These are phyloP conservation scores for Lophium mytilinum DNA, from an alignment of 495 filamentous ascomycete genomes.

Conservation along the genomic window DNA sequence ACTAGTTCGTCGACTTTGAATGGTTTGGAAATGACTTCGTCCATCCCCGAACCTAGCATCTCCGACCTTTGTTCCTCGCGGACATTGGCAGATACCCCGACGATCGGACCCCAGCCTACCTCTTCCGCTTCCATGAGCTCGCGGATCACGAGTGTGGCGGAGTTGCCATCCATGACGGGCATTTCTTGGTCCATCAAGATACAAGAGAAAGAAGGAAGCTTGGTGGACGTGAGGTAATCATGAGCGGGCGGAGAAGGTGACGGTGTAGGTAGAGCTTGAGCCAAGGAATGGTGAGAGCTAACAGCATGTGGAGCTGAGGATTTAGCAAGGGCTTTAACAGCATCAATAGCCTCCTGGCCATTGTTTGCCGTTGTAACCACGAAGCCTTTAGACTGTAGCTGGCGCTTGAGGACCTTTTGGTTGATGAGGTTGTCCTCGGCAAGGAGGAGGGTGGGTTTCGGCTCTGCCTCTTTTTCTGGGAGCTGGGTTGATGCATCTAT, in stretches of 20 bases:
- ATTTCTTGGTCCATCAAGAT: slow-evolving; percentile 29
- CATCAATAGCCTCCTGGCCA: slow-evolving; percentile 23
- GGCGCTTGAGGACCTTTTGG: slow-evolving; percentile 20
- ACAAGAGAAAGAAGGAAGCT: slow-evolving; percentile 15
- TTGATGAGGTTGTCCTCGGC: slow-evolving; percentile 27
- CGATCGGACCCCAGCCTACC: slow-evolving; percentile 14
- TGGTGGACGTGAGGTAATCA: not conserved
- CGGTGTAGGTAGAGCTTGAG: no score
- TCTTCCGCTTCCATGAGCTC: slow-evolving; percentile 11
- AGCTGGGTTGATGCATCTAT: not conserved
- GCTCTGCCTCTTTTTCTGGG: not conserved
- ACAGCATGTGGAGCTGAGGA: no score
- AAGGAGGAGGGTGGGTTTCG: slow-evolving; percentile 5
- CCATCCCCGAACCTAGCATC: slow-evolving; percentile 23
- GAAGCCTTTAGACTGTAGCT: slow-evolving; percentile 20
- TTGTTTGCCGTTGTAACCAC: slow-evolving; percentile 21
- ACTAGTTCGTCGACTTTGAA: slow-evolving; percentile 27
- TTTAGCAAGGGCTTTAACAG: slow-evolving; percentile 7
- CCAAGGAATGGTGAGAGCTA: no score
- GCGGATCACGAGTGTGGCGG: slow-evolving; percentile 17
- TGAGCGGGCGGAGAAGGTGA: not conserved
- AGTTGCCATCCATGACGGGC: slow-evolving; percentile 22
- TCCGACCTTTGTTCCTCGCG: slow-evolving; percentile 17
- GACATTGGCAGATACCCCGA: slow-evolving; percentile 23
- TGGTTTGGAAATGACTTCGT: slow-evolving; percentile 21